Evolutionary conservation across 805 yeast genomes (phyloP).

Genomic region (Saccharomycodes ludwigii): DNA sequence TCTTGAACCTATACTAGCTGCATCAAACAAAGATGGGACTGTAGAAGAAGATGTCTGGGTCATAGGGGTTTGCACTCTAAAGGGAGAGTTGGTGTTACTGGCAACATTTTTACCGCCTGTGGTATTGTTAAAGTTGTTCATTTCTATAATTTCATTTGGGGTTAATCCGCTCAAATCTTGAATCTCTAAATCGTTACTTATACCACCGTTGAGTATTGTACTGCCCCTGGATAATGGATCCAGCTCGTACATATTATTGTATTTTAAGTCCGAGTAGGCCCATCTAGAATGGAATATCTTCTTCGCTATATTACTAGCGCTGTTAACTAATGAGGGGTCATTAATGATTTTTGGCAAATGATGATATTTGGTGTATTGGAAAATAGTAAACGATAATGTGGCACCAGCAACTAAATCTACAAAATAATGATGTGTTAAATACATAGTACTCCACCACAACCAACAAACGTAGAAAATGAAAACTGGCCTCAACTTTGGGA

Average conservation of each 20-base stretch:
- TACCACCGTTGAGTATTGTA: conserved; percentile 3
- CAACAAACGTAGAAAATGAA: conserved; percentile 74
- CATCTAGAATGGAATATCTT: conserved; percentile 9
- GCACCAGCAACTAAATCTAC: conserved; percentile 93
- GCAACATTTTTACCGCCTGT: no score
- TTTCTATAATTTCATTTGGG: no score
- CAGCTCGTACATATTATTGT: conserved; percentile 3
- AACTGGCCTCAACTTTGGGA: conserved; percentile 55
- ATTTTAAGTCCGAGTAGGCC: conserved; percentile 5
- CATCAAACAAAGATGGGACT: no score
- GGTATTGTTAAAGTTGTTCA: no score
- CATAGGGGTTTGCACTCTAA: no score
- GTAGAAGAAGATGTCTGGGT: no score
- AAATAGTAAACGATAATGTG: conserved; percentile 58
- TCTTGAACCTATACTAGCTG: no score
- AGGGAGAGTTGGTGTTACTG: no score
- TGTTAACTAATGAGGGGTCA: conserved; percentile 4
- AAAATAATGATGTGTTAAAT: conserved; percentile 91
- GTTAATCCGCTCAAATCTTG: no score
- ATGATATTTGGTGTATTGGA: conserved; percentile 53
- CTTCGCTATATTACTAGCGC: no score
- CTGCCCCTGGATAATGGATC: conserved; percentile 5
- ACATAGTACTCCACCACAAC: conserved; percentile 99
- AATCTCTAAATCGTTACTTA: conserved; percentile 1
- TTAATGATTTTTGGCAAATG: conserved; percentile 39